A percentile compares a stretch with the other conserved stretches of the same genome.
Conservation (phyloP, 768 basidiomycete species). For the Wakefieldia striispora region DNA sequence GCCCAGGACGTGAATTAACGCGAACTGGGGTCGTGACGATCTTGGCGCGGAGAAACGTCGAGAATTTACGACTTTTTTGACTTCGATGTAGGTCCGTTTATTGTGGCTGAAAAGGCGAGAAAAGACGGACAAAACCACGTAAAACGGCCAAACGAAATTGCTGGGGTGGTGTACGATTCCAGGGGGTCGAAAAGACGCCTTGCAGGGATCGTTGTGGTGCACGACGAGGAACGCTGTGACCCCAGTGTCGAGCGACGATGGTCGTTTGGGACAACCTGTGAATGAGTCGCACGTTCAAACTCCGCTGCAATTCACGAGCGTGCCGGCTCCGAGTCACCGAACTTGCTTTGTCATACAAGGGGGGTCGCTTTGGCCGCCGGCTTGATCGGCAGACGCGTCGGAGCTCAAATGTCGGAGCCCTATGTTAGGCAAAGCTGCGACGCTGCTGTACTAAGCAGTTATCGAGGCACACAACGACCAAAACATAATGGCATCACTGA, state of each 20-base stretch:
- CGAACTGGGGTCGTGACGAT: slow-evolving; percentile 17
- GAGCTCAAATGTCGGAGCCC: slow-evolving; percentile 20
- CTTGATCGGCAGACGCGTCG: slow-evolving; percentile 2
- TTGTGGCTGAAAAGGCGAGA: slow-evolving; percentile 8
- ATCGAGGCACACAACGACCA: slow-evolving; percentile 14
- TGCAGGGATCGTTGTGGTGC: slow-evolving; percentile 2
- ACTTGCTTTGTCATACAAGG: slow-evolving; percentile 13
- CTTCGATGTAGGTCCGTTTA: slow-evolving; percentile 3
- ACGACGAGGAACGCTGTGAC: slow-evolving; percentile 16
- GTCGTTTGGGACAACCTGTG: slow-evolving; percentile 36
- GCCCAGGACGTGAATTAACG: slow-evolving; percentile 26
- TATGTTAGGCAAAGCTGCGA: slow-evolving; percentile 9
- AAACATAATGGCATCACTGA: slow-evolving; percentile 53
- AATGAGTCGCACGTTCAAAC: slow-evolving; percentile 30
- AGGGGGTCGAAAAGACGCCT: neutral
- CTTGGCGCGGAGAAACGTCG: slow-evolving; percentile 2
- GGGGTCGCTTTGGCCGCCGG: slow-evolving; percentile 1
- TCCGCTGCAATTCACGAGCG: slow-evolving; percentile 30
- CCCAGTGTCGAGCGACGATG: slow-evolving; percentile 27
- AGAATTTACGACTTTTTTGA: slow-evolving; percentile 23
- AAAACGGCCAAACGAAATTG: slow-evolving; percentile 10
- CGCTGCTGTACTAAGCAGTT: slow-evolving; percentile 4
- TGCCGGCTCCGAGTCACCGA: slow-evolving; percentile 22
- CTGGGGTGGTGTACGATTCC: neutral
- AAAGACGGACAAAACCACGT: slow-evolving; percentile 14